Evolutionary conservation across 257 asterid genomes (phyloP).

Genomic region (Ligustrum vulgare): DNA sequence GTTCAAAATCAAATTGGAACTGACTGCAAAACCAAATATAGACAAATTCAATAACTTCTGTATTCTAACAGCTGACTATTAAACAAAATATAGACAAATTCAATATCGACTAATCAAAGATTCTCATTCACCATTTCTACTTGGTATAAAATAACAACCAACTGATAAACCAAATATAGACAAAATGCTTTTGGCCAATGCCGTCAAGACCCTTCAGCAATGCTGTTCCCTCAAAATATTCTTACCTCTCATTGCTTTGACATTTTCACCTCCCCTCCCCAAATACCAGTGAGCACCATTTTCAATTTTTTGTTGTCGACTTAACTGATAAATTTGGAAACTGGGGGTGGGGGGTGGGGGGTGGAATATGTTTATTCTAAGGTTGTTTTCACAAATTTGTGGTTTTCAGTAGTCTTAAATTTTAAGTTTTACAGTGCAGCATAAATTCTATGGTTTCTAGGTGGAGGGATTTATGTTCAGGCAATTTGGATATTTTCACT

Average conservation of each 20-base stretch:
- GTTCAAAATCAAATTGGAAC: neutral
- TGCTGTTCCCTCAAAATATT: neutral
- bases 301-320: neutral
- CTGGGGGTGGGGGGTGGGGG: neutral
- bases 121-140: too few relatives aligned
- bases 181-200: neutral
- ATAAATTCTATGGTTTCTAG: neutral
- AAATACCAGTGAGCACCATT: neutral
- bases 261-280: neutral
- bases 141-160: neutral
- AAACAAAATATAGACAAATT: neutral
- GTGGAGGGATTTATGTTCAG: neutral
- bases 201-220: neutral
- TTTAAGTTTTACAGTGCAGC: neutral
- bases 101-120: neutral
- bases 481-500: neutral
- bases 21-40: neutral
- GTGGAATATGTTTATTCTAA: neutral
- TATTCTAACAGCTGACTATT: neutral
- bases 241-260: neutral
- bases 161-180: neutral
- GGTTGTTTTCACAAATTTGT: neutral
- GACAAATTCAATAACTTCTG: neutral
- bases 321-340: neutral
- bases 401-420: neutral